Evolutionary conservation across 805 yeast genomes (phyloP).

Genomic region (Myxozyma neotropica): DNA sequence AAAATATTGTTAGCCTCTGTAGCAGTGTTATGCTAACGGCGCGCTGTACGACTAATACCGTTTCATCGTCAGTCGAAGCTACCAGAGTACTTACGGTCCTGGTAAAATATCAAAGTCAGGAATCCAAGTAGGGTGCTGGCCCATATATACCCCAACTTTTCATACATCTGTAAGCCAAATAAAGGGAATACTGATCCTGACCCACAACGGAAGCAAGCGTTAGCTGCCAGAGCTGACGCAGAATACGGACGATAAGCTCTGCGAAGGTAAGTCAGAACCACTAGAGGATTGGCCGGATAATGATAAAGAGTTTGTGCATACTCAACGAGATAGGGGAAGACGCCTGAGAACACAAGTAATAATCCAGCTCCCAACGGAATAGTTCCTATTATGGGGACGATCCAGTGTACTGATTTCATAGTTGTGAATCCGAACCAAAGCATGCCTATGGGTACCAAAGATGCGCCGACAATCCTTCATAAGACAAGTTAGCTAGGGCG

Average conservation of each 20-base stretch:
- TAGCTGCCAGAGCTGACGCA: constrained; percentile 82
- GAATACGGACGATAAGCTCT: constrained; percentile 51
- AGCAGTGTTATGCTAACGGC: neutral
- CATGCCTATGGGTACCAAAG: constrained; percentile 51
- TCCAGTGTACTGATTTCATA: constrained; percentile 50
- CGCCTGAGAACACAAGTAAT: constrained; percentile 45
- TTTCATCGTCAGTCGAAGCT: too few relatives aligned
- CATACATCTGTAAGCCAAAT: constrained; percentile 57
- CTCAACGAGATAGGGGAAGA: constrained; percentile 47
- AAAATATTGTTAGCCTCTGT: too few relatives aligned
- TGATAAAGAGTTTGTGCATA: too few relatives aligned
- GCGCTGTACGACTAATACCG: too few relatives aligned
- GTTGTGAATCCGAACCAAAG: constrained; percentile 59
- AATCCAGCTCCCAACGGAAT: constrained; percentile 42
- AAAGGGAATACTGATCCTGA: constrained; percentile 50
- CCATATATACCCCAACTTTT: constrained; percentile 65
- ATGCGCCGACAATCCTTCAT: constrained; percentile 51
- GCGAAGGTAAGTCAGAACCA: constrained; percentile 46
- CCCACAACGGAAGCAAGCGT: constrained; percentile 55
- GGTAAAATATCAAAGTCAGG: constrained; percentile 21
- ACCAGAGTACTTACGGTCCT: constrained; percentile 21
- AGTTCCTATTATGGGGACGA: constrained; percentile 63
- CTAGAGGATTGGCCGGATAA: too few relatives aligned
- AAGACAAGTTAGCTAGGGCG: neutral
- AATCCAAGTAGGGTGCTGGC: constrained; percentile 43